Evolutionary conservation across 164 flowering plant genomes (phyloP), one percentile per base, ranked within the genome.

Genomic region (Aristolochia californica): DNA sequence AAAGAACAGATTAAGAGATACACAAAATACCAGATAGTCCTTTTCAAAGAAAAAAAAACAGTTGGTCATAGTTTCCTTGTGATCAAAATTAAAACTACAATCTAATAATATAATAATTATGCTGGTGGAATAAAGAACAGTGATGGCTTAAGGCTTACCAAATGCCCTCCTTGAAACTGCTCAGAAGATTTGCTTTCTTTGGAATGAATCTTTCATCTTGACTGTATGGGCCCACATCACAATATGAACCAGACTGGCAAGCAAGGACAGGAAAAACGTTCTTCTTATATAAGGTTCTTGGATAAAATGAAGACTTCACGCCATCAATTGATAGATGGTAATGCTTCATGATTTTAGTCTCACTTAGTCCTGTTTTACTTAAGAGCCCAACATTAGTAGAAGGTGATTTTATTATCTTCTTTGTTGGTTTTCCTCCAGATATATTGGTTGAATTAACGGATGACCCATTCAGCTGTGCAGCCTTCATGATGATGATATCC

Each of bases 201-300:
- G 43, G 44, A 17, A 34, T 38, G 22, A 49, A 38, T 16, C 28
- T 43, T 28, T 51, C 56, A 45, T 43, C 63, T 18, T 40, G 26
- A 20, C 28, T 20, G 20, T 50, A 48, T 17, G 62, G 48, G 38
- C 28, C 21, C 4, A 28, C 48, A 17, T 55, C 24, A 30, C 43
- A 60, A 23, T 60, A 45, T 16, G 63, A 60, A 24, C 56, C 40
- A 22, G 63, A 22, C 15, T 51, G 56, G 48, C 48, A 38, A 13
- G 25, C 24, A 21, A 49, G 15, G 8, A 24, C 56, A 30, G 48
- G 15, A 40, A 40, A 51, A 16, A 38, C 15, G 16, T 47, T 47
- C 56, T 51, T 60, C 51, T 23, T 51, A 34, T 21, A 38, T 20
- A 25, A 14, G 13, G 20, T 60, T 21, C 16, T 23, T 12, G 56